These are phyloP conservation scores for Cladorrhinum sp. DNA, from an alignment of 2,329 filamentous ascomycete genomes.

Conservation along the genomic window DNA sequence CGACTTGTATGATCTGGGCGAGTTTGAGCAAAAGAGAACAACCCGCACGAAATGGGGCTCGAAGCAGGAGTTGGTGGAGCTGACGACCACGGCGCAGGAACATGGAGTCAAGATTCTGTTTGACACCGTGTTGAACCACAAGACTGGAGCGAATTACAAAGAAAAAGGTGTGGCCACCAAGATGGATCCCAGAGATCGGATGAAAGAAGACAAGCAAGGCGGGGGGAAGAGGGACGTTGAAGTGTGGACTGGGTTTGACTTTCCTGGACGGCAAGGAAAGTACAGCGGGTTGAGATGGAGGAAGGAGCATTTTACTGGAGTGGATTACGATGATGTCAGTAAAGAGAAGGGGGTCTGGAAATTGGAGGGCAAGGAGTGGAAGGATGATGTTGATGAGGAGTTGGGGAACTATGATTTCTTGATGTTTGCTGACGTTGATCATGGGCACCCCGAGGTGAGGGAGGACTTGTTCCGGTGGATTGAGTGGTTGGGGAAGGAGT, in stretches of 20 bases:
- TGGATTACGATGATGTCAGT: conserved; percentile 59
- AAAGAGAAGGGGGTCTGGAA: conserved; percentile 63
- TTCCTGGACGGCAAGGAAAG: conserved; percentile 55
- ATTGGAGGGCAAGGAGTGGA: conserved; percentile 63
- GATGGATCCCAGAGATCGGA: conserved; percentile 44
- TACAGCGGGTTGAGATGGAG: conserved; percentile 64
- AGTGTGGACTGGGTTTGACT: conserved; percentile 66
- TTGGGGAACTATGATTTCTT: conserved; percentile 59
- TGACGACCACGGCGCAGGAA: conserved; percentile 35
- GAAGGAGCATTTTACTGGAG: conserved; percentile 66
- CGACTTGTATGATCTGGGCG: conserved; percentile 67
- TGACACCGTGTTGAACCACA: conserved; percentile 72
- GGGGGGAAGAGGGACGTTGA: conserved; percentile 62
- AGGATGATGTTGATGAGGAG: conserved; percentile 51
- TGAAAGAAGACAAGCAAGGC: conserved; percentile 46
- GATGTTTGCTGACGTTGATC: conserved; percentile 39
- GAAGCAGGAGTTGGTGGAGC: conserved; percentile 55
- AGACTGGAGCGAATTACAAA: conserved; percentile 61
- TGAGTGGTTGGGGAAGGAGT: conserved; percentile 32
- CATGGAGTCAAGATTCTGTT: conserved; percentile 59
- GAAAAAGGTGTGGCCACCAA: conserved; percentile 13
- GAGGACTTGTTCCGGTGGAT: conserved; percentile 33
- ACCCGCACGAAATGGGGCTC: conserved; percentile 66
- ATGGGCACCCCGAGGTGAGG: conserved; percentile 33
- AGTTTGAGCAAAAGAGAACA: conserved; percentile 68